These are phyloP conservation scores for Pterocarpus macrocarpus DNA, from an alignment of 306 rosid species.

Conservation along the genomic window DNA sequence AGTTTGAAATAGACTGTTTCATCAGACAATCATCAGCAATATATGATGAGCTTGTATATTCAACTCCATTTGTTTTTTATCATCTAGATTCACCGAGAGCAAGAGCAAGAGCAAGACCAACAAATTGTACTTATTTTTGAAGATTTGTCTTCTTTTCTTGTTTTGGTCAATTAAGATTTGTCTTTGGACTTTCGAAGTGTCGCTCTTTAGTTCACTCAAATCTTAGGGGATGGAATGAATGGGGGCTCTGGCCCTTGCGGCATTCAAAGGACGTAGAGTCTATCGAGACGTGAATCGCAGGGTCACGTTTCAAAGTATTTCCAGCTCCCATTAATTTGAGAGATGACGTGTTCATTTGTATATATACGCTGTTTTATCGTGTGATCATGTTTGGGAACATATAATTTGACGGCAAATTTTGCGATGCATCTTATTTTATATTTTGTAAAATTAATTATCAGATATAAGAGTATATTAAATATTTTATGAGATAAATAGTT, in stretches of 20 bases:
- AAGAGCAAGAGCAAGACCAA: neutral
- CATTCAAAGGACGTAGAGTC: conserved; percentile 41
- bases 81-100: conserved; percentile 14
- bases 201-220: conserved; percentile 24
- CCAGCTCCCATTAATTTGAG: no score
- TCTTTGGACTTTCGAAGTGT: neutral
- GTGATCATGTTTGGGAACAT: neutral
- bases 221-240: neutral
- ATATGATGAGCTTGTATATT: conserved; percentile 45
- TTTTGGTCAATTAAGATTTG: neutral
- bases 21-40: conserved; percentile 4
- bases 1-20: conserved; percentile 37
- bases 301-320: neutral
- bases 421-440: no score
- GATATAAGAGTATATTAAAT: no score
- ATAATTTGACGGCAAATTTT: no score
- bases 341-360: no score
- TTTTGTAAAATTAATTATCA: no score
- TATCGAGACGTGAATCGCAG: neutral
- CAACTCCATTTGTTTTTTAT: neutral
- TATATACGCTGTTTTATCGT: neutral
- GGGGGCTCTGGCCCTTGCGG: conserved; percentile 37
- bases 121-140: neutral
- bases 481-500: no score
- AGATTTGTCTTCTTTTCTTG: conserved; percentile 1